Base-by-base conservation (phyloP, 495 filamentous ascomycete species). In the Aspergillus olivimuriae region DNA sequence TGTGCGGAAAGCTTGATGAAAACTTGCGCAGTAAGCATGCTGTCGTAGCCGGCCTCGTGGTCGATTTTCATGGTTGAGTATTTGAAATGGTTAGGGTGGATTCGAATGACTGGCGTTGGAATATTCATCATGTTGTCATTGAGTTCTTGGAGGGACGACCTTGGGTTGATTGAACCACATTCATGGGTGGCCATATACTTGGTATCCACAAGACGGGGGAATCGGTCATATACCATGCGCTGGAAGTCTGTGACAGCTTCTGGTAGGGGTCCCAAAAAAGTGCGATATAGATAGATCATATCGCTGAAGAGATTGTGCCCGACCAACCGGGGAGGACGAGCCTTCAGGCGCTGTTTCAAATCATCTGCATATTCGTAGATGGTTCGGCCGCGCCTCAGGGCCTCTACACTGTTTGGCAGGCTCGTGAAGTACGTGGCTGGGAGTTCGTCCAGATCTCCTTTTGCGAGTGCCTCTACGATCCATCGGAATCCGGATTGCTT, bases 271-370 rank as follows among this genome's bases (percentile, higher is more conserved):
- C 84, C 81, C 37, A 89, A 65, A 56, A 91, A 92, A 44, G 73
- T 78, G 19, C 66, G 56, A 55, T 82, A 85, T 44, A 94, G 66
- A 54, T 86, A 86, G 22, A 82, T 69, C 16, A 94, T 57, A 57
- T 94, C 88, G 3, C 71, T 74, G 47, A 92, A 85, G 18, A 83
- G 60, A 55, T 92, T 94, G 59, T 95, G 86, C 1, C 86, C 85
- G 8, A 91, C 75, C 6, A 91, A 50, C 1, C 83, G 63, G 10
- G 73, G 71, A 16, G 61, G 58, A 15, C 66, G 69, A n/a, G 55
- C 39, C 36, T 69, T 65, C n/a, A 86, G 56, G 4, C 47, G 52
- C 3, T 47, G 20, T 31, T 70, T 65, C n/a, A 66, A 28, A 4
- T 41, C n/a, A n/a, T n/a, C n/a, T n/a, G n/a, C n/a, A n/a, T 47